A percentile compares a stretch with the other conserved stretches of the same genome.
Conservation (phyloP, 176 grass and related monocot species). For the Elymus sibiricus region DNA sequence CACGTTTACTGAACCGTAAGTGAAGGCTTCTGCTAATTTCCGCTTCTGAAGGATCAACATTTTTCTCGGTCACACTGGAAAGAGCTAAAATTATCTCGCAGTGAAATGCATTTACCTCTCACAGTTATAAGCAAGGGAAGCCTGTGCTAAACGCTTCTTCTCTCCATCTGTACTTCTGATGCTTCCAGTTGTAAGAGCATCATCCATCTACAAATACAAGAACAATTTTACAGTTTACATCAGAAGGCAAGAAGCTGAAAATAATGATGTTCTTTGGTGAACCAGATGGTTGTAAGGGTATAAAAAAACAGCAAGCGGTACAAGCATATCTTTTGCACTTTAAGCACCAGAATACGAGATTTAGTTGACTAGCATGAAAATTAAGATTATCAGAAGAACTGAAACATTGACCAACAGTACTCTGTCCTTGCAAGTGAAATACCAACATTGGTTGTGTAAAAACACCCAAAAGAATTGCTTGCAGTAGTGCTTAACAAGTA, state of each 20-base stretch:
- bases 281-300: background rate
- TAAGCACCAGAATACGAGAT: background rate
- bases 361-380: background rate
- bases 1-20: too few species aligned
- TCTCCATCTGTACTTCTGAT: conserved; percentile 84
- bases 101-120: conserved; percentile 72
- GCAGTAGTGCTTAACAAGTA: background rate
- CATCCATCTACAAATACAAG: conserved; percentile 77
- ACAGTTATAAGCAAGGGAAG: conserved; percentile 98
- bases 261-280: background rate
- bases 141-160: conserved; percentile 84
- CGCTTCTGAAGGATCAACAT: background rate
- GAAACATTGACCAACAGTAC: background rate
- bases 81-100: background rate
- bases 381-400: background rate
- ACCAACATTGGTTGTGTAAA: background rate
- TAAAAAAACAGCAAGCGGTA: background rate
- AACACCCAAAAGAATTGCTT: background rate
- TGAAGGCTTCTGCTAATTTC: background rate
- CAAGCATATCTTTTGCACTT: background rate
- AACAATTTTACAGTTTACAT: background rate
- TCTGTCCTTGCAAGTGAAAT: background rate
- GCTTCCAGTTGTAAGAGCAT: conserved; percentile 93
- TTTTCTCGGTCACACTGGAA: background rate
- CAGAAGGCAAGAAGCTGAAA: background rate